These are phyloP conservation scores for Phytophthora ramorum DNA, from an alignment of 352 stramenopile genomes.

Conservation along the genomic window DNA sequence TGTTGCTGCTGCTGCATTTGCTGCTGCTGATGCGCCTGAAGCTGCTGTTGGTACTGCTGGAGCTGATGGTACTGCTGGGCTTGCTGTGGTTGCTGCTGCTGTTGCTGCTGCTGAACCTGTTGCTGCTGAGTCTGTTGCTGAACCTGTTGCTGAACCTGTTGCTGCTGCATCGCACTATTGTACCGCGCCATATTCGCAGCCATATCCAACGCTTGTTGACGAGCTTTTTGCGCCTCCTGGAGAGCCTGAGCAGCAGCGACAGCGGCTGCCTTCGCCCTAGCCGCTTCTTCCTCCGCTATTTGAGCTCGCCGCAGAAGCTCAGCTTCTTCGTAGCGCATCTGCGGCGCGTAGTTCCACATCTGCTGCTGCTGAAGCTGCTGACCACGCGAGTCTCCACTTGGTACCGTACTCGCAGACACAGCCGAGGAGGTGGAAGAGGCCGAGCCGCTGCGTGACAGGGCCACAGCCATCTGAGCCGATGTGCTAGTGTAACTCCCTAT, in stretches of 20 bases:
- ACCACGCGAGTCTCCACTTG: conserved; percentile 27
- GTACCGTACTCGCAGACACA: conserved; percentile 33
- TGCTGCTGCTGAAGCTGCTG: conserved; percentile 62
- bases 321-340: conserved; percentile 77
- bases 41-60: conserved; percentile 39
- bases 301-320: conserved; percentile 75
- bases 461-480: conserved; percentile 39
- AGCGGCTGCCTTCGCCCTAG: conserved; percentile 69
- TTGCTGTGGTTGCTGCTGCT: conserved; percentile 62
- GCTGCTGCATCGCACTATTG: conserved; percentile 76
- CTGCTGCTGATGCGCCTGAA: conserved; percentile 60
- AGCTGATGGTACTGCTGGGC: conserved; percentile 52
- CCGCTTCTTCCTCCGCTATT: conserved; percentile 83
- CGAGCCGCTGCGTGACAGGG: conserved; percentile 39
- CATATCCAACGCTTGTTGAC: conserved; percentile 86
- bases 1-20: conserved; percentile 42
- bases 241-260: conserved; percentile 74
- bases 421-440: conserved; percentile 39
- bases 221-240: conserved; percentile 79
- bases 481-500: conserved; percentile 30
- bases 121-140: conserved; percentile 51
- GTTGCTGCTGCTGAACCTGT: conserved; percentile 56
- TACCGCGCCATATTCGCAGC: conserved; percentile 76
- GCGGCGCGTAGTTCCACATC: conserved; percentile 77
- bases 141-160: conserved; percentile 58